phyloP scores from a whole-genome alignment of 495 filamentous ascomycete species.

The Cladorrhinum samala region DNA sequence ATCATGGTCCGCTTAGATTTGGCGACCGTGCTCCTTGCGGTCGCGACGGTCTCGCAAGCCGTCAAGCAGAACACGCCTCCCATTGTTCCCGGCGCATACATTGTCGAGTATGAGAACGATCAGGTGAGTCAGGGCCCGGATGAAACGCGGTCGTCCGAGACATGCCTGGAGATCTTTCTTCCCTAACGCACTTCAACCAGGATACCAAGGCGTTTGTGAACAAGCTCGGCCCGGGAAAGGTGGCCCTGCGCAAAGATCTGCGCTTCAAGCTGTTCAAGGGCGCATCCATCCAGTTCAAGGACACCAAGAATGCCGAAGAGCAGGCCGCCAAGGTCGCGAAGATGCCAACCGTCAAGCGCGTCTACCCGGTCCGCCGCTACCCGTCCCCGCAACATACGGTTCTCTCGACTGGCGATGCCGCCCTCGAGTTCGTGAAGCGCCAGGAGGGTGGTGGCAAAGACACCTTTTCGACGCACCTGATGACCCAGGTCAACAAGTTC shows the following conservation, averaged over 20 bases:
- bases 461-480: slow-evolving; percentile 38
- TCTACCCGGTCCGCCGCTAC: slow-evolving; percentile 42
- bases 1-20: slow-evolving; percentile 24
- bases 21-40: slow-evolving; percentile 30
- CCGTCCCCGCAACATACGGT: slow-evolving; percentile 39
- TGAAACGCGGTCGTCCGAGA: neutral
- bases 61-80: slow-evolving; percentile 17
- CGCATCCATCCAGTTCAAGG: slow-evolving; percentile 42
- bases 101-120: slow-evolving; percentile 43
- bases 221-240: slow-evolving; percentile 30
- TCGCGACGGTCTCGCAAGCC: slow-evolving; percentile 23
- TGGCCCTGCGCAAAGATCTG: slow-evolving; percentile 37
- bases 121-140: slow-evolving; percentile 26
- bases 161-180: slow-evolving; percentile 6
- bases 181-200: slow-evolving; percentile 17
- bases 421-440: slow-evolving; percentile 26
- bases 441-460: slow-evolving; percentile 29
- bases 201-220: slow-evolving; percentile 34
- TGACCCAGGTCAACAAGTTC: slow-evolving; percentile 47
- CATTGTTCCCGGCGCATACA: slow-evolving; percentile 39
- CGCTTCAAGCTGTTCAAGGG: slow-evolving; percentile 45
- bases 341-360: slow-evolving; percentile 39
- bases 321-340: slow-evolving; percentile 32
- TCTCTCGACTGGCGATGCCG: slow-evolving; percentile 35
- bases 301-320: slow-evolving; percentile 35